These are phyloP conservation scores for Neophaeococcomyces mojaviensis DNA, from an alignment of 2,329 filamentous ascomycete genomes.

Conservation along the genomic window DNA sequence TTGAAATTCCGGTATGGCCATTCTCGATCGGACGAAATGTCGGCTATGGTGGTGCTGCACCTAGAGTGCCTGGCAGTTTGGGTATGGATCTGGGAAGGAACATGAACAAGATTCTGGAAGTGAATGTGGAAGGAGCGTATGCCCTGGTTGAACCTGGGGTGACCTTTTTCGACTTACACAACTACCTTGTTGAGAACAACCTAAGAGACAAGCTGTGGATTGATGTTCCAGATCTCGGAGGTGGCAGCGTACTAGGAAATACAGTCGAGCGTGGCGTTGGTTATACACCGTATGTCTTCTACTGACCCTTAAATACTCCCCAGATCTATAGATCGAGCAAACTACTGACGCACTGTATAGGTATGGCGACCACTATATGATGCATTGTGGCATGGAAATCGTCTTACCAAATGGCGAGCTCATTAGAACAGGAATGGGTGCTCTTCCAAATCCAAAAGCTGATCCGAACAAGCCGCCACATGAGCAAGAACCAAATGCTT, in stretches of 20 bases:
- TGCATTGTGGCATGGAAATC: slow-evolving; percentile 39
- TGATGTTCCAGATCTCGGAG: slow-evolving; percentile 44
- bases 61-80: slow-evolving; percentile 37
- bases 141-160: slow-evolving; percentile 37
- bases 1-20: slow-evolving; percentile 29
- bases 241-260: slow-evolving; percentile 47
- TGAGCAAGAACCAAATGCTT: slow-evolving; percentile 25
- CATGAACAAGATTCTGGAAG: slow-evolving; percentile 29
- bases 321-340: background rate
- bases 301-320: no score
- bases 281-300: slow-evolving; percentile 8
- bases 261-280: slow-evolving; percentile 39
- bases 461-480: slow-evolving; percentile 8
- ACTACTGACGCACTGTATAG: background rate
- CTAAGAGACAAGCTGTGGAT: slow-evolving; percentile 39
- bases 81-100: slow-evolving; percentile 37
- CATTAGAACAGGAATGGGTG: slow-evolving; percentile 37
- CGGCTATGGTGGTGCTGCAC: slow-evolving; percentile 45
- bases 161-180: slow-evolving; percentile 38
- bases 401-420: slow-evolving; percentile 36
- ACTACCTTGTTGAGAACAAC: slow-evolving; percentile 36
- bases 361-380: slow-evolving; percentile 40
- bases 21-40: slow-evolving; percentile 37
- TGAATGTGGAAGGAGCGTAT: slow-evolving; percentile 28
- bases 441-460: slow-evolving; percentile 14